A percentile compares a stretch with the other conserved stretches of the same genome.
These are phyloP conservation scores for Viola odorata DNA, from an alignment of 345 rosid genomes.

Conservation along the genomic window DNA sequence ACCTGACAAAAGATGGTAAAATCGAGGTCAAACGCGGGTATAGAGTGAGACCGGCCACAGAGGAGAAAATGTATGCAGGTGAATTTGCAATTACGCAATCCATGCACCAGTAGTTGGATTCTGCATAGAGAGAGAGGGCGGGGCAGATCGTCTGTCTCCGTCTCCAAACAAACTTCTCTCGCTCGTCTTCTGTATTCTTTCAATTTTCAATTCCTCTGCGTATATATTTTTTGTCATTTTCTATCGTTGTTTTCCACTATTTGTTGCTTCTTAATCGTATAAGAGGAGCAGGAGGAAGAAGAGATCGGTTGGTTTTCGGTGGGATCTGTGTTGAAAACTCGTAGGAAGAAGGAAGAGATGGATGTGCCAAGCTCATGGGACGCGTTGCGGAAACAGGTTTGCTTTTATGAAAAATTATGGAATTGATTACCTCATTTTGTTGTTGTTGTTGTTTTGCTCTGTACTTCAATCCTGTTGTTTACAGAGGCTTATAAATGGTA, in stretches of 20 bases:
- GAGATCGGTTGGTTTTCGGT: constrained; percentile 12
- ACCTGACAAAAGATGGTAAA: too few relatives aligned
- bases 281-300: not conserved
- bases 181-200: not conserved
- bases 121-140: not conserved
- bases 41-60: not conserved
- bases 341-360: constrained; percentile 28
- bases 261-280: too few relatives aligned
- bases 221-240: not conserved
- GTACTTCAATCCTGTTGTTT: not conserved
- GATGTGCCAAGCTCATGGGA: constrained; percentile 89
- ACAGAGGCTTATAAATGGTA: not conserved
- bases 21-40: too few relatives aligned
- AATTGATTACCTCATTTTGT: not conserved
- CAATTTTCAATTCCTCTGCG: not conserved
- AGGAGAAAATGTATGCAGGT: not conserved
- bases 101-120: too few relatives aligned
- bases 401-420: not conserved
- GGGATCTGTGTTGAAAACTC: not conserved
- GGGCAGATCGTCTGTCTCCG: constrained; percentile 3
- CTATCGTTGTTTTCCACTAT: not conserved
- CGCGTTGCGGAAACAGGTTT: constrained; percentile 86
- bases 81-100: constrained; percentile 9
- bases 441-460: not conserved
- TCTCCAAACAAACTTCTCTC: not conserved